A percentile compares a stretch with the other conserved stretches of the same genome.
These are phyloP conservation scores for Apiotrichum porosum DNA, from an alignment of 1,284 basidiomycete genomes.

Conservation along the genomic window DNA sequence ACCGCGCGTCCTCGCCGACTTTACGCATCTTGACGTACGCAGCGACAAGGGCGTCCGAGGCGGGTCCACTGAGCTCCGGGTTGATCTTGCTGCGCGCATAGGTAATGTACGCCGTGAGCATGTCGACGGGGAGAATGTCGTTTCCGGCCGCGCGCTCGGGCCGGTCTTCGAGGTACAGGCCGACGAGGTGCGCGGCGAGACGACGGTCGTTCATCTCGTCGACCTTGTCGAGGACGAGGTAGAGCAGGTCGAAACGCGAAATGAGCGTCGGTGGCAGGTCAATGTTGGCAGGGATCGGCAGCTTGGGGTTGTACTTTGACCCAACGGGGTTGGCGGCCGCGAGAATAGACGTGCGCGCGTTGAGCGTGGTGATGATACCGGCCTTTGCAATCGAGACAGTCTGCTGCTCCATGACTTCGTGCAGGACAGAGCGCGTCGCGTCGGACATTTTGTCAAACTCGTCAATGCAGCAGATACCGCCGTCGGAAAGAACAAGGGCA, in stretches of 20 bases:
- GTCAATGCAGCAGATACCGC: constrained; percentile 98
- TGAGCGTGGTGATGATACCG: constrained; percentile 96
- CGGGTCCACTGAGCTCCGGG: constrained; percentile 82
- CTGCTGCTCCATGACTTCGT: constrained; percentile 99
- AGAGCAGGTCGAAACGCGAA: constrained; percentile 96
- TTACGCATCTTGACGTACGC: constrained; percentile 93
- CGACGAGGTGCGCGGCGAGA: constrained; percentile 88
- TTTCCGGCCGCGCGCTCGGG: constrained; percentile 63
- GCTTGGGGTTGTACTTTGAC: constrained; percentile 85
- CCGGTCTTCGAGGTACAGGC: constrained; percentile 86
- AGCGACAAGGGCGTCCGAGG: constrained; percentile 74
- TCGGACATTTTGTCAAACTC: constrained; percentile 99
- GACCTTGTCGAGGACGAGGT: constrained; percentile 90
- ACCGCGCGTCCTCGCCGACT: constrained; percentile 80
- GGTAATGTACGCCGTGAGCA: constrained; percentile 89
- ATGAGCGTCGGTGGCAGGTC: constrained; percentile 96
- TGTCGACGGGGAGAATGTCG: constrained; percentile 79
- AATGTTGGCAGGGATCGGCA: constrained; percentile 78
- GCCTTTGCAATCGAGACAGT: constrained; percentile 99
- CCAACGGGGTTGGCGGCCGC: constrained; percentile 97
- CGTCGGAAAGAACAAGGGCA: constrained; percentile 92
- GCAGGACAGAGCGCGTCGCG: constrained; percentile 88
- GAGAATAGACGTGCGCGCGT: constrained; percentile 92
- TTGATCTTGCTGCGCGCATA: constrained; percentile 85
- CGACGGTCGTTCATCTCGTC: constrained; percentile 85